Conservation (phyloP, 805 yeast genomes). For the Sugiyamaella marilandica region DNA sequence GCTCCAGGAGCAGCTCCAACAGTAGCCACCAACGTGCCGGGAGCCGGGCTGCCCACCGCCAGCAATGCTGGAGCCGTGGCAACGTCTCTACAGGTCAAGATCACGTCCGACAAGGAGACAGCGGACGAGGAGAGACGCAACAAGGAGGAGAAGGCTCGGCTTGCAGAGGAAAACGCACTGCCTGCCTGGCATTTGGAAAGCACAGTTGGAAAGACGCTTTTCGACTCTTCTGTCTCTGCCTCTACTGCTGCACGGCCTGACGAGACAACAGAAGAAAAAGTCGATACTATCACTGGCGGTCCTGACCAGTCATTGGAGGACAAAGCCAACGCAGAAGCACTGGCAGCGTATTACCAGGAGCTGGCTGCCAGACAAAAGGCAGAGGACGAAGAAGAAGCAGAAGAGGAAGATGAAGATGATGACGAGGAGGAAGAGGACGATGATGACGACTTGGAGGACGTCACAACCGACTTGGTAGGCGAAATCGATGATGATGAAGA, state of each 20-base stretch:
- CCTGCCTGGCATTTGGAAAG: constrained; percentile 95
- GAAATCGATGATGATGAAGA: constrained; percentile 22
- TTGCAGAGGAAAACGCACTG: constrained; percentile 83
- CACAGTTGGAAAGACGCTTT: constrained; percentile 70
- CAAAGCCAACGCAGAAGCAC: constrained; percentile 65
- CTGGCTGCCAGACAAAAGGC: constrained; percentile 64
- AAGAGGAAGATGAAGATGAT: constrained; percentile 43
- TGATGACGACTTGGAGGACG: constrained; percentile 36
- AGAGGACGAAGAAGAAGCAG: constrained; percentile 57
- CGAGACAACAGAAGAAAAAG: constrained; percentile 2
- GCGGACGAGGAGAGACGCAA: constrained; percentile 62
- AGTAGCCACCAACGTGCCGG: constrained; percentile 25
- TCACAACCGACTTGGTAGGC: constrained; percentile 11
- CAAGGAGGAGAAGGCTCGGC: constrained; percentile 62
- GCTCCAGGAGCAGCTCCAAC: constrained; percentile 10
- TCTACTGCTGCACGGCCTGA: constrained; percentile 6
- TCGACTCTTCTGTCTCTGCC: constrained; percentile 17
- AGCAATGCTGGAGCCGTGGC: constrained; percentile 31
- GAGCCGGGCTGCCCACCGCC: constrained; percentile 30
- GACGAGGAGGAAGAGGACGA: constrained; percentile 51
- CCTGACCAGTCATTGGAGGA: constrained; percentile 44
- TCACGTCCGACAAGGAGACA: constrained; percentile 81
- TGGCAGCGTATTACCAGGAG: constrained; percentile 71
- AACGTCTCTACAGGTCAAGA: constrained; percentile 85
- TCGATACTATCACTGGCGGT: constrained; percentile 9